Evolutionary conservation across 345 rosid genomes (phyloP), one percentile per base, ranked within the genome.

Genomic region (Bretschneidera sinensis): DNA sequence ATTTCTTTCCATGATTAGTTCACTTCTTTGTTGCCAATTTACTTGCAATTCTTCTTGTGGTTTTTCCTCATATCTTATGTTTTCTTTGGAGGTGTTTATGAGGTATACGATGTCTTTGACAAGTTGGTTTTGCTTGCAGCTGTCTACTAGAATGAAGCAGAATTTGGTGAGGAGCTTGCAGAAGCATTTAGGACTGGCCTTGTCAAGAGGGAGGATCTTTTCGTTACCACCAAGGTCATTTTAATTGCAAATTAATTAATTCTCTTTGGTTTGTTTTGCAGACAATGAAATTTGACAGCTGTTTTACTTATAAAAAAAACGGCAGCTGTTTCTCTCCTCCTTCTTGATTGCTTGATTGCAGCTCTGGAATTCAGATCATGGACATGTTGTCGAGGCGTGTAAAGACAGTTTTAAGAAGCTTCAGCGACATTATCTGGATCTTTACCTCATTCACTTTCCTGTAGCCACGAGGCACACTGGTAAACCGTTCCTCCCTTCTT

Each of bases 291-390:
- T n/a, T n/a, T 39, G 45, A 39, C 45, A 39, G 33, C 48, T 55
- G 7, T 39, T 50, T 57, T 10, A 21, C 31, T 5, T 10, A 15
- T 51, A 22, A 19, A 14, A 48, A 21, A 28, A 43, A 22, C 33
- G 56, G 58, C 39, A 21, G 52, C 43, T 45, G 15, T 5, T 14
- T 3, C 19, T 31, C 43, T 21, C 7, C 31, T 43, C 5, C 66
- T 13, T 17, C 22, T 62, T 53, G 16, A 43, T 31, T 51, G 17
- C 17, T 5, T 22, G 18, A 23, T 63, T 51, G 59, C 84, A 92
- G 98, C 86, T 92, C 15, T 92, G 98, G 98, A 92, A 89, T 69
- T 87, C 96, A n/a, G 95, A 92, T 59, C 98, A 92, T 48, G 91
- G 91, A 5, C 98, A 92, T 73, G 92, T 83, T 43, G 47, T 78